These are phyloP conservation scores for Leccinum barrowsii DNA, from an alignment of 768 basidiomycete species.

Conservation along the genomic window DNA sequence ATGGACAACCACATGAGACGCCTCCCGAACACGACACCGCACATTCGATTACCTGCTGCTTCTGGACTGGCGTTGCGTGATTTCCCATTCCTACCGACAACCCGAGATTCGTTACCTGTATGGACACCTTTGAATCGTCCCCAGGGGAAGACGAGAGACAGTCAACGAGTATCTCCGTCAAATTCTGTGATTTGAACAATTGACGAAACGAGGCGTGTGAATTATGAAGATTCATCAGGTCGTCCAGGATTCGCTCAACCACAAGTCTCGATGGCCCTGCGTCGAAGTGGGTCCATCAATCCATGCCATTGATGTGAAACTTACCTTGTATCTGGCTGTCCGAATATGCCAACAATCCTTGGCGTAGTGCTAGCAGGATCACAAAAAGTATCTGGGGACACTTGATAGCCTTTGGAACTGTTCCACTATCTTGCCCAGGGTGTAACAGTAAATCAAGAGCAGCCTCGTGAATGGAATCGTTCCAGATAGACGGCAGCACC, in stretches of 20 bases:
- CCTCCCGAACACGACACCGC: background rate
- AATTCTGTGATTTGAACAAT: constrained; percentile 68
- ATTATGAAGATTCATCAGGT: constrained; percentile 65
- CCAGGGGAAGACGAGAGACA: constrained; percentile 49
- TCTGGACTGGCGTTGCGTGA: constrained; percentile 59
- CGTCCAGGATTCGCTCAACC: constrained; percentile 47
- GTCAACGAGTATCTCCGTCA: constrained; percentile 63
- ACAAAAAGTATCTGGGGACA: constrained; percentile 73
- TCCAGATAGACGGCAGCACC: constrained; percentile 69
- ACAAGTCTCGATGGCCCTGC: constrained; percentile 23
- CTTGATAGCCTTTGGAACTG: constrained; percentile 32
- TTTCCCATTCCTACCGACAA: constrained; percentile 64
- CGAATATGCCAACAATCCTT: constrained; percentile 42
- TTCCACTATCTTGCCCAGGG: constrained; percentile 15
- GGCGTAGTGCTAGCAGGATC: constrained; percentile 65
- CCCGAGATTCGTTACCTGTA: constrained; percentile 70
- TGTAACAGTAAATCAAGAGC: constrained; percentile 71
- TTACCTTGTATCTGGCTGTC: constrained; percentile 19
- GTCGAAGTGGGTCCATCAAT: background rate
- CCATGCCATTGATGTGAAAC: too few relatives aligned
- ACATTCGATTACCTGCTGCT: constrained; percentile 55
- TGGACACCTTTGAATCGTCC: constrained; percentile 37
- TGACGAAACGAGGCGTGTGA: constrained; percentile 65
- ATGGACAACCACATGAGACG: background rate
- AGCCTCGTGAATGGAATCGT: constrained; percentile 57